Base-by-base conservation (phyloP, 2,329 filamentous ascomycete species). In the Scleromitrula shiraiana region DNA sequence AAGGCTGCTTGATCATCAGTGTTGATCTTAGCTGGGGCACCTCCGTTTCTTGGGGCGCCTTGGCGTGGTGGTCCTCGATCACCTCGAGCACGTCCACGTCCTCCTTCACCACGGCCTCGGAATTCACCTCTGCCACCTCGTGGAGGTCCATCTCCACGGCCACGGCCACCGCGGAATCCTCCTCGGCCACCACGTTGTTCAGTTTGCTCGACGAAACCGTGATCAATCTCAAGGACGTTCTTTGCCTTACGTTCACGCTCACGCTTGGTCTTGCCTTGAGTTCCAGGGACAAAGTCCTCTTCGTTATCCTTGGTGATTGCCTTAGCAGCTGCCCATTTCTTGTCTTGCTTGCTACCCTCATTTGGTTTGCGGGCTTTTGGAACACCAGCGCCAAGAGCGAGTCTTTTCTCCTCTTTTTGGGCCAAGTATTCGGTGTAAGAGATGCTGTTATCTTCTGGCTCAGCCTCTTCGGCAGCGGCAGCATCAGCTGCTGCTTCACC, bases 241-340 rank as follows among this genome's bases (percentile, higher is more conserved):
- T 96, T 96, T 73, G 85, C 79, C 80, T 93, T 93, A 74, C 85
- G 85, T 76, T 91, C 85, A 66, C 88, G 88, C 75, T 91, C 82
- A 66, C 87, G 86, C 75, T 79, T 76, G 68, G 80, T 70, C 83
- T 96, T 96, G 72, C 83, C 84, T 54, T 74, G 76, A 58, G 76
- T 69, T 60, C 77, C 82, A 63, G 84, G 71, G 65, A 95, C 84
- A 79, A 87, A 96, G 61, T 85, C 81, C 62, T 88, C 82, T 10
- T 80, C 77, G 17, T 70, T 68, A 14, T 80, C 73, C 68, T 84
- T 83, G 65, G 71, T 66, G 49, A 85, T 72, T 50, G 76, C 65
- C 76, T 90, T 94, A 67, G 88, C 89, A 63, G 78, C 76, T 63
- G 85, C 86, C 87, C 90, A 95, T 79, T 96, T 93, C 80, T 93